These are phyloP conservation scores for Fusarium newnesense DNA, from an alignment of 2,329 filamentous ascomycete species.

Conservation along the genomic window DNA sequence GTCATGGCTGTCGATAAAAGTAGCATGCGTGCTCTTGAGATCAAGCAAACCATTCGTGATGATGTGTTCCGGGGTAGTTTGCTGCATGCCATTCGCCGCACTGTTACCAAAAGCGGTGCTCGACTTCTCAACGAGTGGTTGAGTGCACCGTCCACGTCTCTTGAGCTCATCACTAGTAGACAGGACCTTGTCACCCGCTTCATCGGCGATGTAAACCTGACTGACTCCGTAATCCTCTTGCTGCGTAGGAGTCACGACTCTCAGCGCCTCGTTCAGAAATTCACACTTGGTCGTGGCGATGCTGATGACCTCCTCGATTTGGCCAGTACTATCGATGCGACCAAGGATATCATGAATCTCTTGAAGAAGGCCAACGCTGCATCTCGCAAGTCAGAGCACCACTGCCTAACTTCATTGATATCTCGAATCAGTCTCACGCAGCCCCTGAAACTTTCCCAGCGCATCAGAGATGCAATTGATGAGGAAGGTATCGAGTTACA, in stretches of 20 bases:
- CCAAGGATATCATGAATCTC: constrained; percentile 70
- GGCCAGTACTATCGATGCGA: constrained; percentile 81
- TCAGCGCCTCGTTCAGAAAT: constrained; percentile 91
- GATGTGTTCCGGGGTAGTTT: constrained; percentile 83
- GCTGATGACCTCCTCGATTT: constrained; percentile 89
- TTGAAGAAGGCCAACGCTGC: constrained; percentile 47
- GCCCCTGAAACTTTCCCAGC: constrained; percentile 73
- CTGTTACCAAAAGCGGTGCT: constrained; percentile 90
- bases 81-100: constrained; percentile 87
- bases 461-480: constrained; percentile 84
- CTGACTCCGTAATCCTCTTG: constrained; percentile 74
- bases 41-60: constrained; percentile 86
- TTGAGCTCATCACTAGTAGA: constrained; percentile 79
- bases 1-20: constrained; percentile 94
- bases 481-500: constrained; percentile 88
- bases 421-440: constrained; percentile 72
- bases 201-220: constrained; percentile 71
- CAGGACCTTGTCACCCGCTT: constrained; percentile 85
- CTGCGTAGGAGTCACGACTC: constrained; percentile 84
- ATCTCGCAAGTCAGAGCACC: constrained; percentile 10
- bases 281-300: constrained; percentile 90
- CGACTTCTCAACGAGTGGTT: constrained; percentile 86
- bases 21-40: constrained; percentile 88
- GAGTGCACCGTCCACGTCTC: constrained; percentile 89
- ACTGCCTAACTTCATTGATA: constrained; percentile 59